Evolutionary conservation across 768 basidiomycete genomes (phyloP).

Genomic region (Pilatotrama ljubarskyi): DNA sequence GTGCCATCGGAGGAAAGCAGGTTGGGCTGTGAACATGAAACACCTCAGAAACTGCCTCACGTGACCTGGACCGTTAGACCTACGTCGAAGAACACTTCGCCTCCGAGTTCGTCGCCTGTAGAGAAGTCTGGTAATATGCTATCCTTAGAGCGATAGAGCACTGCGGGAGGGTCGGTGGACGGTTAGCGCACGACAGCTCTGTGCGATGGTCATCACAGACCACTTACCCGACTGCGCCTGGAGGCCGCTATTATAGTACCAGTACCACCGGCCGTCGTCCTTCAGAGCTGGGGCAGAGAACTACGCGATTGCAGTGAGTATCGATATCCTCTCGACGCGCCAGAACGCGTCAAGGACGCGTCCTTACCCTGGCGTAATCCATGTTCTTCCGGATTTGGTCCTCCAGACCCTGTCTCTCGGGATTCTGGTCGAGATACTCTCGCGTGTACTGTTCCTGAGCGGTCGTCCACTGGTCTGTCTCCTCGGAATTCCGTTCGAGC

Average conservation of each 20-base stretch:
- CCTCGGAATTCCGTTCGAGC: constrained; percentile 64
- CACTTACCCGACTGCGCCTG: constrained; percentile 57
- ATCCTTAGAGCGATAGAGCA: constrained; percentile 61
- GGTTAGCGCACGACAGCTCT: neutral
- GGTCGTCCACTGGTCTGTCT: constrained; percentile 65
- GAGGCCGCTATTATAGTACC: constrained; percentile 77
- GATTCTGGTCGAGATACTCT: constrained; percentile 60
- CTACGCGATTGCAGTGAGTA: constrained; percentile 33
- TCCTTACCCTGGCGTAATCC: constrained; percentile 49
- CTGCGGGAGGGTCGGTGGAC: constrained; percentile 34
- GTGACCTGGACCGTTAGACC: constrained; percentile 23
- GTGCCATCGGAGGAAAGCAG: constrained; percentile 72
- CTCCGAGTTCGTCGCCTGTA: constrained; percentile 42
- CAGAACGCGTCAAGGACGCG: neutral
- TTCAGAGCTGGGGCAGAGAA: constrained; percentile 63
- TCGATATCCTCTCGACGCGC: constrained; percentile 7
- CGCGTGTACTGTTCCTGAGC: constrained; percentile 62
- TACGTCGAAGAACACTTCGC: constrained; percentile 82
- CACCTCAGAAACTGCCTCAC: neutral
- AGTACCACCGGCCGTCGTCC: constrained; percentile 76
- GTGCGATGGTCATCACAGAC: neutral
- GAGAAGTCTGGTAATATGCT: constrained; percentile 55
- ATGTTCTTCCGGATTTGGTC: constrained; percentile 56
- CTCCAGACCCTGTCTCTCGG: constrained; percentile 59
- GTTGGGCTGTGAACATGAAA: constrained; percentile 53